Evolutionary conservation across 2,329 filamentous ascomycete species (phyloP), one percentile per base, ranked within the genome.

Genomic region (Teratosphaeriaceae sp.): DNA sequence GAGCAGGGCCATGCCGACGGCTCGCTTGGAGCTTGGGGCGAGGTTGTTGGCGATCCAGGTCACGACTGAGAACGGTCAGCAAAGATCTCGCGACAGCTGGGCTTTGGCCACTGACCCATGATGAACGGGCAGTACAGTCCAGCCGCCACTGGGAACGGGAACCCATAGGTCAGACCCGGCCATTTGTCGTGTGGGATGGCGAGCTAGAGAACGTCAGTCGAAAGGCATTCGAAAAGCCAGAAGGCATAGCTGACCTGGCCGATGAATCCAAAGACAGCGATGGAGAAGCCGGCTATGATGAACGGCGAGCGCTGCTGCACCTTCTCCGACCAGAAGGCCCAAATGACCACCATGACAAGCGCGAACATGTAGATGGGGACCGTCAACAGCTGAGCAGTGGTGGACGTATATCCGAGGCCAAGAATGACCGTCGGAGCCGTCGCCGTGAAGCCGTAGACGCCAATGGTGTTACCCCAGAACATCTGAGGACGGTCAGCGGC

Each of bases 401-500:
- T 62, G 7, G 60, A 53, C 1, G 61, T 61, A 48, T 67, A 70
- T 23, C 67, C 67, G 51, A 70, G 64, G 23, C 62, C 62, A 26
- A 56, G 59, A 44, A 69, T 67, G 46, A 79, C 78, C 1, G 70
- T 69, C 1, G 76, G 76, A 2, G 78, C 58, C 53, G 79, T 79
- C 2, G 73, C 78, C 47, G 68, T 71, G 57, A 78, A 76, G 15
- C 74, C 74, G 51, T 75, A 78, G 21, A 73, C 71, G 44, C 70
- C 63, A 21, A 44, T 44, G 11, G 42, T 44, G 24, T 45, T 45
- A 11, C 36, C 42, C 42, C 19, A 19, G 13, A 2, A 3, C 13
- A 4, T 3, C n/a, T 31, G n/a, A 31, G 33, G 19, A 12, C 9
- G n/a, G n/a, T 2, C 8, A 19, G 2, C 19, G 11, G 15, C 6